A percentile compares a stretch with the other conserved stretches of the same genome.
phyloP scores from a whole-genome alignment of 2,329 filamentous ascomycete species.

The Colletotrichum simmondsii region DNA sequence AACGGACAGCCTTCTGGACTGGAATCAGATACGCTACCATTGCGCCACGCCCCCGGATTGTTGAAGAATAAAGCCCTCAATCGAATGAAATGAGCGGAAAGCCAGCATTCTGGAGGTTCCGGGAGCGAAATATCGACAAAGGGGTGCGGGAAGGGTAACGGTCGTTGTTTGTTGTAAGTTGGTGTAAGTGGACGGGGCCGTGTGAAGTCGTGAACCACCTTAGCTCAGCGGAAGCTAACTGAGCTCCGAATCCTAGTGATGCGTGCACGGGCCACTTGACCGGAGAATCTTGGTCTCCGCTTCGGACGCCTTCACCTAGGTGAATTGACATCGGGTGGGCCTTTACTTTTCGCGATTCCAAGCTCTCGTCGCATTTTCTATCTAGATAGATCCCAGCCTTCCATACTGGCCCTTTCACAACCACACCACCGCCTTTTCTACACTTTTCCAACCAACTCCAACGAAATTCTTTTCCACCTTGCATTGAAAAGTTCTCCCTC shows the following conservation, averaged over 20 bases:
- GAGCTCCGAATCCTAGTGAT: no score
- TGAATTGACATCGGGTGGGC: not conserved
- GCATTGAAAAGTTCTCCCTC: accelerated
- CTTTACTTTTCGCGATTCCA: not conserved
- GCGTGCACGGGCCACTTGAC: not conserved
- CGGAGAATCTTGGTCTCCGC: slow-evolving; percentile 20
- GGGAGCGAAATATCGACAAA: not conserved
- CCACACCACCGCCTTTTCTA: not conserved
- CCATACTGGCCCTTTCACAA: not conserved
- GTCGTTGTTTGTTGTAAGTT: not conserved
- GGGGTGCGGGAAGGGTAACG: no score
- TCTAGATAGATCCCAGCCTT: not conserved
- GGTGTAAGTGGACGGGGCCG: not conserved
- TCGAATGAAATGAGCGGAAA: not conserved
- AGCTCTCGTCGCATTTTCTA: not conserved
- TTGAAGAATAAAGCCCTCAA: not conserved
- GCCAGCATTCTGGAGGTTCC: not conserved
- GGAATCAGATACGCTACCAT: slow-evolving; percentile 34
- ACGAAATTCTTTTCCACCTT: no score
- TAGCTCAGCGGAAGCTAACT: not conserved
- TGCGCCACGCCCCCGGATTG: slow-evolving; percentile 26
- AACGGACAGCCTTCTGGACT: slow-evolving; percentile 33
- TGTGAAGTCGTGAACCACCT: not conserved
- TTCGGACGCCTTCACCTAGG: slow-evolving; percentile 26
- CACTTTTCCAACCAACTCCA: not conserved